A percentile compares a stretch with the other conserved stretches of the same genome.
phyloP scores from a whole-genome alignment of 768 basidiomycete genomes.

The Suillus cothurnatus region DNA sequence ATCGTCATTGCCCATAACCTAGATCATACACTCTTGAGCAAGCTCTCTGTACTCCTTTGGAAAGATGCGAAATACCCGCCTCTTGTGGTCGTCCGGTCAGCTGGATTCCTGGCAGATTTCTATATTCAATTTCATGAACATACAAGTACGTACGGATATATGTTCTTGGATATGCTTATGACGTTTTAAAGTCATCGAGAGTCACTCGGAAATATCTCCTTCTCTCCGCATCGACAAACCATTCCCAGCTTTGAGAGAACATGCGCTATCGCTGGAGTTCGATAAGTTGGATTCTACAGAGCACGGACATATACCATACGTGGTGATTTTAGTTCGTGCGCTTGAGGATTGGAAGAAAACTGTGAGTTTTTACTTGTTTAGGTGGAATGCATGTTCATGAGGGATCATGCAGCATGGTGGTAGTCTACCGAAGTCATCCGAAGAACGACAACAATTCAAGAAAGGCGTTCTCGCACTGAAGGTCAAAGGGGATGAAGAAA shows the following conservation, averaged over 20 bases:
- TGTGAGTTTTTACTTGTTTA: conserved; percentile 43
- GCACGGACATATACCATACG: conserved; percentile 89
- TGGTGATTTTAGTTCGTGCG: conserved; percentile 83
- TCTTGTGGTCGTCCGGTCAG: conserved; percentile 77
- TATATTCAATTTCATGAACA: conserved; percentile 90
- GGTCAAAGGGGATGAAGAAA: conserved; percentile 87
- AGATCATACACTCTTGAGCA: conserved; percentile 51
- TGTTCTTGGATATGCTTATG: not conserved
- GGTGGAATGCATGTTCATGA: not conserved
- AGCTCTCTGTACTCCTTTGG: conserved; percentile 73
- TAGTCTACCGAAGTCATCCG: conserved; percentile 48
- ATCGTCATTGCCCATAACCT: conserved; percentile 89
- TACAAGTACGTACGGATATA: conserved; percentile 53
- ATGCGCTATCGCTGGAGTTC: conserved; percentile 73
- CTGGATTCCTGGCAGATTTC: conserved; percentile 90
- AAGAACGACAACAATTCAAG: conserved; percentile 83
- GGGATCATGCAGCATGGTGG: conserved; percentile 60
- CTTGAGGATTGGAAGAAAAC: conserved; percentile 81
- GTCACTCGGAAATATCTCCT: conserved; percentile 74
- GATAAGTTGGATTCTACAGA: conserved; percentile 83
- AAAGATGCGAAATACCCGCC: conserved; percentile 56
- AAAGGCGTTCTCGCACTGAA: conserved; percentile 60
- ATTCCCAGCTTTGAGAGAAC: conserved; percentile 78
- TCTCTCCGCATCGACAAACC: conserved; percentile 88
- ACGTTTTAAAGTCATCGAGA: conserved; percentile 72